Percentiles rank a stretch among this genome's conserved stretches.
Conservation (phyloP, 2,329 filamentous ascomycete genomes). For the Trichophyton schoenleinii region DNA sequence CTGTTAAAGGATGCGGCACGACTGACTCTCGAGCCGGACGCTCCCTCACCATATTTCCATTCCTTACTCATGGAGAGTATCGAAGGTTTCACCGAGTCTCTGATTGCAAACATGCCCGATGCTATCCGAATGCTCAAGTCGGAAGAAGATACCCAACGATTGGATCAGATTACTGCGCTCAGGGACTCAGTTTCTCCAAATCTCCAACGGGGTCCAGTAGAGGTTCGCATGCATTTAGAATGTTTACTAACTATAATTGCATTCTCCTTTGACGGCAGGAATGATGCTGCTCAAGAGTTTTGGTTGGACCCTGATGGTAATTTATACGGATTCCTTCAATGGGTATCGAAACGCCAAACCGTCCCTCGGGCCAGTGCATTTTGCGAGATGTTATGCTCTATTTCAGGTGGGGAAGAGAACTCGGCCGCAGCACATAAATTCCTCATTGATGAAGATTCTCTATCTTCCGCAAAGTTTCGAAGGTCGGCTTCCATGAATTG, state of each 20-base stretch:
- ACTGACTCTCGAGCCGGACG: constrained; percentile 53
- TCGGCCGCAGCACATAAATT: constrained; percentile 80
- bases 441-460: constrained; percentile 64
- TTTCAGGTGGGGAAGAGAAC: constrained; percentile 70
- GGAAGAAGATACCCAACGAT: constrained; percentile 72
- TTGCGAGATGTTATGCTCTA: constrained; percentile 85
- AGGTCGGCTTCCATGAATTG: constrained; percentile 79
- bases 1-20: constrained; percentile 67
- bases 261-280: constrained; percentile 75
- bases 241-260: constrained; percentile 85
- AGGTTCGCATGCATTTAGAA: constrained; percentile 54
- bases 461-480: constrained; percentile 63
- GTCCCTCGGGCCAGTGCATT: constrained; percentile 94
- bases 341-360: constrained; percentile 89
- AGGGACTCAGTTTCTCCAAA: constrained; percentile 32
- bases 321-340: constrained; percentile 85
- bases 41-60: constrained; percentile 62
- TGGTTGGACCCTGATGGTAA: constrained; percentile 91
- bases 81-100: constrained; percentile 78
- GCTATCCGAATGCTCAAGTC: constrained; percentile 71
- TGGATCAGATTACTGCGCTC: constrained; percentile 35
- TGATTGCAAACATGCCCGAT: constrained; percentile 91
- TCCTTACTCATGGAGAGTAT: constrained; percentile 63
- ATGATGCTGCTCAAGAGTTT: constrained; percentile 74
- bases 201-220: constrained; percentile 29